A percentile compares a stretch with the other conserved stretches of the same genome.
phyloP scores from a whole-genome alignment of 2,329 filamentous ascomycete species.

The Trichoderma koningii region DNA sequence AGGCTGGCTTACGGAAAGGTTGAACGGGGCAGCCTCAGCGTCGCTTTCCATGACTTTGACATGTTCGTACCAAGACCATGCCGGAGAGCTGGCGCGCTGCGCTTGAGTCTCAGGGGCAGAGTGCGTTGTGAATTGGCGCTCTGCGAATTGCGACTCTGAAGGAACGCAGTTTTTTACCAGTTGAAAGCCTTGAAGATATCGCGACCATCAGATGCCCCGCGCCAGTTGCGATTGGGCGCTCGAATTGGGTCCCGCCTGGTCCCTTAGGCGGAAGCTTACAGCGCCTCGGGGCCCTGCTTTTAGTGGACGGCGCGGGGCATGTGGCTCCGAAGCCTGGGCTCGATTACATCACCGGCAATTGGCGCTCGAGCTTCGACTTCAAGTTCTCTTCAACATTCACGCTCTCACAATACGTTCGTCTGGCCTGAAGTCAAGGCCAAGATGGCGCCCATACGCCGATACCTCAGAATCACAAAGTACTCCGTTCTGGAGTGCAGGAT shows the following conservation, averaged over 20 bases:
- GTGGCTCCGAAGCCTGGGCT: background rate
- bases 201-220: slow-evolving; percentile 5
- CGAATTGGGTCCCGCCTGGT: slow-evolving; percentile 6
- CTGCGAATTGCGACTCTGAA: background rate
- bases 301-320: slow-evolving; percentile 23
- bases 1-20: slow-evolving; percentile 65
- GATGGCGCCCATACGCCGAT: slow-evolving; percentile 88
- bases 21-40: slow-evolving; percentile 73
- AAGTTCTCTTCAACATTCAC: slow-evolving; percentile 5
- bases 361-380: background rate
- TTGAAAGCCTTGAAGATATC: background rate
- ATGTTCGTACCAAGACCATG: slow-evolving; percentile 40
- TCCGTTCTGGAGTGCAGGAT: slow-evolving; percentile 97
- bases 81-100: slow-evolving; percentile 29
- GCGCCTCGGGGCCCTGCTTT: slow-evolving; percentile 5
- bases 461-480: slow-evolving; percentile 87
- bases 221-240: slow-evolving; percentile 12
- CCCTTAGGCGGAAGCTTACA: slow-evolving; percentile 1
- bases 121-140: slow-evolving; percentile 20
- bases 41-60: slow-evolving; percentile 70
- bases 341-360: slow-evolving; percentile 26
- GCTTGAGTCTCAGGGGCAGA: slow-evolving; percentile 26
- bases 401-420: background rate
- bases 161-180: background rate
- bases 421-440: background rate